Conservation (phyloP, 345 rosid species). For the Boechera retrofracta region DNA sequence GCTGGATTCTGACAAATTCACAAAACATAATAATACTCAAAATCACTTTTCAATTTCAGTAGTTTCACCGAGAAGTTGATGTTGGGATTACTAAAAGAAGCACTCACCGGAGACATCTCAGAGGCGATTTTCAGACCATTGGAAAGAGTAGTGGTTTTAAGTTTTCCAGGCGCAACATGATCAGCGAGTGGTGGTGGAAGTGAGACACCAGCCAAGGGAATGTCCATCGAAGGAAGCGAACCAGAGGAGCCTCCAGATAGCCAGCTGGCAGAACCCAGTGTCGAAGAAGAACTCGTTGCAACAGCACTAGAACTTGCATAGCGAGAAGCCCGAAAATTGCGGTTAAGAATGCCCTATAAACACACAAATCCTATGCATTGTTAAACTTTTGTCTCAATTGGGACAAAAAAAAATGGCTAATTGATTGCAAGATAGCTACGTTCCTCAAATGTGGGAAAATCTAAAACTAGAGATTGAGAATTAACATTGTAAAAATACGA, state of each 20-base stretch:
- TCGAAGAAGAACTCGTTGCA: constrained; percentile 54
- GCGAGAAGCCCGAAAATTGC: constrained; percentile 39
- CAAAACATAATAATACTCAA: constrained; percentile 26
- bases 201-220: constrained; percentile 65
- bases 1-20: constrained; percentile 63
- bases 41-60: constrained; percentile 13
- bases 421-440: constrained; percentile 4
- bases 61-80: neutral
- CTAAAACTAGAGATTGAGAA: neutral
- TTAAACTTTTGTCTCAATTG: constrained; percentile 27
- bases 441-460: constrained; percentile 8
- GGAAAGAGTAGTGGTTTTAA: constrained; percentile 63
- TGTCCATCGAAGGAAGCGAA: constrained; percentile 56
- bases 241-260: constrained; percentile 57
- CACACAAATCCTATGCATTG: neutral
- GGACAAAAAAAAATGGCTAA: neutral
- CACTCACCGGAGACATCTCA: constrained; percentile 59
- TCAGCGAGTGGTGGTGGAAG: constrained; percentile 76
- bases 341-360: constrained; percentile 39
- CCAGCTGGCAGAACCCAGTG: constrained; percentile 70
- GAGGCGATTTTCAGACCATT: constrained; percentile 69
- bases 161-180: constrained; percentile 63
- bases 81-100: neutral
- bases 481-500: neutral
- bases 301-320: constrained; percentile 66